Evolutionary conservation across 768 basidiomycete genomes (phyloP).

Genomic region (Agaricus blazei): DNA sequence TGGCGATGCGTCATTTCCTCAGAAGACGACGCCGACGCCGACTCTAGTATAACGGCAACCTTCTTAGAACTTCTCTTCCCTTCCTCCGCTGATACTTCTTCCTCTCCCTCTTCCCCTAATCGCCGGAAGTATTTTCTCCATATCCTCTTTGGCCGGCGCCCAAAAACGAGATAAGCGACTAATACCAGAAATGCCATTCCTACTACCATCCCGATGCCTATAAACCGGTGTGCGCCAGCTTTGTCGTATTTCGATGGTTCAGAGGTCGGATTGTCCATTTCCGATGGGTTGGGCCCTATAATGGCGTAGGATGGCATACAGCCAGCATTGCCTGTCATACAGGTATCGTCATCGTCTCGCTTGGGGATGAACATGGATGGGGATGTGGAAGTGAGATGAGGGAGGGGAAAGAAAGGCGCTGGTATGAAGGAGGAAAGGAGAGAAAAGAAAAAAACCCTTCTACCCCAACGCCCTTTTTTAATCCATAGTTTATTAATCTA

Average conservation of each 20-base stretch:
- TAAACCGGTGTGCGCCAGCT: constrained; percentile 34
- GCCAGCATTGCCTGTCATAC: constrained; percentile 16
- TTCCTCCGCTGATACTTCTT: background rate
- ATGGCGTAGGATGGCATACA: constrained; percentile 21
- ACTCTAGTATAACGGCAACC: constrained; percentile 5
- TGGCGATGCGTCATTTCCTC: background rate
- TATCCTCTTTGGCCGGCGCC: constrained; percentile 28
- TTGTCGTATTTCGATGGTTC: constrained; percentile 19
- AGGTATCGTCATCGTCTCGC: constrained; percentile 17
- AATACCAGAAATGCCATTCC: constrained; percentile 28
- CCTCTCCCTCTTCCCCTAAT: constrained; percentile 5
- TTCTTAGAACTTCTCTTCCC: background rate
- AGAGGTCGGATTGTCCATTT: constrained; percentile 12
- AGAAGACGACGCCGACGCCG: constrained; percentile 2
- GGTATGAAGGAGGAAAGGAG: constrained; percentile 1
- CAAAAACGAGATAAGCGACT: constrained; percentile 31
- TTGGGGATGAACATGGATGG: constrained; percentile 25
- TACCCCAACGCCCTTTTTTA: constrained; percentile 10
- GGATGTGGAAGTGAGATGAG: constrained; percentile 7
- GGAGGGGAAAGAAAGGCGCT: background rate
- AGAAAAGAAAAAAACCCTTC: background rate
- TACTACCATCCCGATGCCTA: constrained; percentile 39
- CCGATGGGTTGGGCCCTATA: constrained; percentile 17
- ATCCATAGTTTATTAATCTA: constrained; percentile 1
- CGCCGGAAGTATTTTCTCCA: constrained; percentile 14